Conservation (phyloP, 805 yeast genomes). For the Debaryomyces prosopidis region DNA sequence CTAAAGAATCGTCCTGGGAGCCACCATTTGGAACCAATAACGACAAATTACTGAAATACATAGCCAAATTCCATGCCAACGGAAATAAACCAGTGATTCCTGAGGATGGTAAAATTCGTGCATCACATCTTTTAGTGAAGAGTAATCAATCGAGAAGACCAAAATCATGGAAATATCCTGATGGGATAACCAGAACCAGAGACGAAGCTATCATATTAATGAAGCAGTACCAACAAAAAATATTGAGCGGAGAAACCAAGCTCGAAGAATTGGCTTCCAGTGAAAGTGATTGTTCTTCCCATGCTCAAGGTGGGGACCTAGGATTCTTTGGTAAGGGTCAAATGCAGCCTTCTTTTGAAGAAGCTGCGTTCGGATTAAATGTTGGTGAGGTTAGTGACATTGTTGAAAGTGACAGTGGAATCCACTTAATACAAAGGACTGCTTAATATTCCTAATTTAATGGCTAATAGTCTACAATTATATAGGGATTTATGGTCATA, state of each 20-base stretch:
- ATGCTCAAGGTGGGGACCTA: constrained; percentile 85
- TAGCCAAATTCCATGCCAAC: constrained; percentile 37
- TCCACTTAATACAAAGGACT: constrained; percentile 84
- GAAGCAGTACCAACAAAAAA: constrained; percentile 55
- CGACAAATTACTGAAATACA: constrained; percentile 55
- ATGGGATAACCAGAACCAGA: constrained; percentile 71
- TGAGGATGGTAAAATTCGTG: constrained; percentile 63
- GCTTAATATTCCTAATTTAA: constrained; percentile 60
- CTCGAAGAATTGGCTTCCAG: constrained; percentile 74
- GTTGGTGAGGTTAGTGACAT: constrained; percentile 82
- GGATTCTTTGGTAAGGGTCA: constrained; percentile 87
- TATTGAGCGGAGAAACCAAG: constrained; percentile 62
- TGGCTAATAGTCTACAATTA: too few relatives aligned
- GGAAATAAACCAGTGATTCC: constrained; percentile 47
- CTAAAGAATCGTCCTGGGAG: constrained; percentile 83
- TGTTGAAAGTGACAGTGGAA: constrained; percentile 88
- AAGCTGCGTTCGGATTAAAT: constrained; percentile 76
- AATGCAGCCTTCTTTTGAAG: constrained; percentile 95
- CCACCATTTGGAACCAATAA: constrained; percentile 84
- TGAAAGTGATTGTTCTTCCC: constrained; percentile 88
- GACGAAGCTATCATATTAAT: constrained; percentile 78
- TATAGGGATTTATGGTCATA: too few relatives aligned
- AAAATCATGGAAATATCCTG: constrained; percentile 80
- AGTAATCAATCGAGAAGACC: constrained; percentile 87
- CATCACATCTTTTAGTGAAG: constrained; percentile 79